Evolutionary conservation across 768 basidiomycete genomes (phyloP), one percentile per base, ranked within the genome.

Genomic region (Serendipita indica): DNA sequence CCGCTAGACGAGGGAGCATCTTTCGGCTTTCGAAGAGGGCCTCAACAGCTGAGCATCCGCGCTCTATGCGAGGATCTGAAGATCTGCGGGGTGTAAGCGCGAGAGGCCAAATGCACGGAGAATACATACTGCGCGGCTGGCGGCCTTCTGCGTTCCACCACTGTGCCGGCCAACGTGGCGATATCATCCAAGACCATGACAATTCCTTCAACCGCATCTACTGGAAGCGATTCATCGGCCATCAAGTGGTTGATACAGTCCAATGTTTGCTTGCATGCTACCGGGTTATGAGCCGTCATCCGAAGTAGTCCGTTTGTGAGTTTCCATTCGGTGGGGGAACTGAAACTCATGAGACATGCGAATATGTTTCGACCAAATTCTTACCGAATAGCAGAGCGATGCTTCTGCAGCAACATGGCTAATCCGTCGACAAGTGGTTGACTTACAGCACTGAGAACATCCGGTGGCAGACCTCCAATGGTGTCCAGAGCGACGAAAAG

Each of bases 401-500:
- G 81, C 46, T 84, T 81, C 65, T 86, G 79, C n/a, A 94, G 72
- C 37, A 99, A 80, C 57, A 83, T 69, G 25, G 80, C 77, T 5
- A 97, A 75, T 0, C 96, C 96, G 5, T 86, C 80, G 52, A 83
- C 75, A n/a, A 96, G 77, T 68, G 97, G 93, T 68, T 97, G 92
- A 6, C 89, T 88, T 4, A 96, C 87, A 0, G 87, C 81, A 63
- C 77, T 85, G 18, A 89, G 78, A n/a, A 93, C 80, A 1, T 72
- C 66, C 1, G 81, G 72, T 1, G 93, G 88, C 7, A 98, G 72
- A 34, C 85, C 81, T 3, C 89, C 82, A 18, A 99, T 75, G 27
- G 91, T 75, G 67, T 99, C 94, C 60, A 99, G 83, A 0, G 94
- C 90, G 49, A 97, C 77, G 70, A 92, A 98, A 10, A 97, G 77